Conservation (phyloP, 192 early-diverging fungal genomes). For the Paraglomus brasilianum region DNA sequence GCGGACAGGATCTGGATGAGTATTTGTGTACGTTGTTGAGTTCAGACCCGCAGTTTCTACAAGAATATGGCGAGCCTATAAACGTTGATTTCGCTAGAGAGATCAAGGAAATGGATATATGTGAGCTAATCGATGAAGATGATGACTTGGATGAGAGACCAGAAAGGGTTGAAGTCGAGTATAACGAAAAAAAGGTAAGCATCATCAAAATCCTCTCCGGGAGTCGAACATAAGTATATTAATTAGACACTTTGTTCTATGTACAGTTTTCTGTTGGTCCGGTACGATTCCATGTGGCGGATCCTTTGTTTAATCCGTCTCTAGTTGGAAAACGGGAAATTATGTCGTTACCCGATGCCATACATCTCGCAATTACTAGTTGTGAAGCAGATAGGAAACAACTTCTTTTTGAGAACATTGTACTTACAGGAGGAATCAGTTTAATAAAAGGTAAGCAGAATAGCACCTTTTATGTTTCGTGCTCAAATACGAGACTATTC, state of each 20-base stretch:
- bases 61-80: conserved; percentile 49
- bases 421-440: conserved; percentile 81
- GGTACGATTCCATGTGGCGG: conserved; percentile 55
- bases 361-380: conserved; percentile 60
- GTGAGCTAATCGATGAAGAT: conserved; percentile 40
- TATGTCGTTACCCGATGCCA: conserved; percentile 57
- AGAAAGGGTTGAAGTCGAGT: conserved; percentile 50
- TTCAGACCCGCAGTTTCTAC: conserved; percentile 48
- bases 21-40: conserved; percentile 62
- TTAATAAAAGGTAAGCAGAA: conserved; percentile 39
- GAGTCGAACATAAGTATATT: neutral
- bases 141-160: conserved; percentile 33
- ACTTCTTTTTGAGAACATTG: conserved; percentile 81
- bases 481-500: neutral
- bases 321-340: conserved; percentile 39
- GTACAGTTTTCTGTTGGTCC: conserved; percentile 63
- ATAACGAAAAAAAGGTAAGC: conserved; percentile 55
- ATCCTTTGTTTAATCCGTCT: conserved; percentile 74
- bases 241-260: too few relatives aligned
- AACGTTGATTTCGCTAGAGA: conserved; percentile 55
- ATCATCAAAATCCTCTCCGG: conserved; percentile 7
- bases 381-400: conserved; percentile 76
- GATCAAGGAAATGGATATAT: conserved; percentile 54
- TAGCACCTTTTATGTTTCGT: neutral
- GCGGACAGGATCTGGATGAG: conserved; percentile 65